Evolutionary conservation across 805 yeast species (phyloP).

Genomic region (Saccharomycopsis fermentans): DNA sequence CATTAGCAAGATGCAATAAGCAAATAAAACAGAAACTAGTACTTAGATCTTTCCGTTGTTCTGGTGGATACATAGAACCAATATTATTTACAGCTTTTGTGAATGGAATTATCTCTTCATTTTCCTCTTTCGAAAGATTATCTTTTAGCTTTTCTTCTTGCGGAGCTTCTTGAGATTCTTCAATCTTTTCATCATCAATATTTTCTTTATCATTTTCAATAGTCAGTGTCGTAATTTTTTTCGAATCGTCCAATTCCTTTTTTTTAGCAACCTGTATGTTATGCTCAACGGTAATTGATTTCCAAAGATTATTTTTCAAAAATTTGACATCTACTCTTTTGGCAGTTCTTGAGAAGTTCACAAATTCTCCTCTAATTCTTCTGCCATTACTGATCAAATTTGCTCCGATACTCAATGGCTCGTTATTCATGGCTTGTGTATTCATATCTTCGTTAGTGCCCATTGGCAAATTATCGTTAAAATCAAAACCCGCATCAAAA

Average conservation of each 20-base stretch:
- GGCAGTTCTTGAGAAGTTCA: slow-evolving; percentile 60
- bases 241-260: slow-evolving; percentile 27
- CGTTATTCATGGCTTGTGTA: slow-evolving; percentile 8
- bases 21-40: slow-evolving; percentile 83
- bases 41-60: slow-evolving; percentile 55
- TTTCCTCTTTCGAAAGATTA: slow-evolving; percentile 3
- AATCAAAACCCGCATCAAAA: slow-evolving; percentile 35
- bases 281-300: slow-evolving; percentile 30
- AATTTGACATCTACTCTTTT: slow-evolving; percentile 68
- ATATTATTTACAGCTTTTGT: slow-evolving; percentile 41
- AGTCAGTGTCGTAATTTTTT: slow-evolving; percentile 27
- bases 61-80: slow-evolving; percentile 41
- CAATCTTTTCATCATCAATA: slow-evolving; percentile 17
- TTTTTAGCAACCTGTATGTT: slow-evolving; percentile 3
- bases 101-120: slow-evolving; percentile 25
- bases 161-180: slow-evolving; percentile 1
- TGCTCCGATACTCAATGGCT: slow-evolving; percentile 20
- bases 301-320: slow-evolving; percentile 72
- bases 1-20: slow-evolving; percentile 76
- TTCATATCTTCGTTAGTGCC: slow-evolving; percentile 12
- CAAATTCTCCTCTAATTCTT: slow-evolving; percentile 31
- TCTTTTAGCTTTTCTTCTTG: not conserved
- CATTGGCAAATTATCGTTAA: slow-evolving; percentile 19
- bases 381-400: slow-evolving; percentile 24
- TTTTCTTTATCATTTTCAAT: slow-evolving; percentile 20